phyloP scores from a whole-genome alignment of 2,329 filamentous ascomycete species.

The Hypoxylon sp. region DNA sequence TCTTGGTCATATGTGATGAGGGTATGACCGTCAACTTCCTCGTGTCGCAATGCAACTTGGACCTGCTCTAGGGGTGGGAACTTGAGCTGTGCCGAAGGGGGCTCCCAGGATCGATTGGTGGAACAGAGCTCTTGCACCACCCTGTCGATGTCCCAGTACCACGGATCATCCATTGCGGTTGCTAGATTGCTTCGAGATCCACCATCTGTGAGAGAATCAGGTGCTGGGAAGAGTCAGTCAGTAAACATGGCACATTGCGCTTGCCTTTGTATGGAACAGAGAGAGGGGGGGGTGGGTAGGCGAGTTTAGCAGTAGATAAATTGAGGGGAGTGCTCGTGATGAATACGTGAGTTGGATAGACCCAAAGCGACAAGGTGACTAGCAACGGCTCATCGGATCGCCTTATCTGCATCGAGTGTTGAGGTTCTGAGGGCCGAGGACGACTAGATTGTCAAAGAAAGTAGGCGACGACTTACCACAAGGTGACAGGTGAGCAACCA shows the following conservation, averaged over 20 bases:
- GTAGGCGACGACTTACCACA: not conserved
- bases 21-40: constrained; percentile 70
- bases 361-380: not conserved
- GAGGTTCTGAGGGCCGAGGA: not conserved
- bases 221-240: not conserved
- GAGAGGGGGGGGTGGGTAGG: not conserved
- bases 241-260: not conserved
- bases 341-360: not conserved
- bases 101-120: constrained; percentile 56
- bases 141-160: constrained; percentile 73
- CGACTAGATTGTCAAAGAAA: not conserved
- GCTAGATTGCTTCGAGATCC: constrained; percentile 8
- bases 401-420: not conserved
- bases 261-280: not conserved
- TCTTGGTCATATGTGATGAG: constrained; percentile 66
- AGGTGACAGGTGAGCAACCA: not conserved
- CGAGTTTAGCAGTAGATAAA: not conserved
- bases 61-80: constrained; percentile 63
- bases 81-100: constrained; percentile 45
- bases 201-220: not conserved
- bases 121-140: constrained; percentile 73
- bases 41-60: constrained; percentile 62
- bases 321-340: not conserved
- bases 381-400: not conserved
- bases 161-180: constrained; percentile 66